Evolutionary conservation across 495 filamentous ascomycete genomes (phyloP).

Genomic region (Amphirosellinia nigrospora): DNA sequence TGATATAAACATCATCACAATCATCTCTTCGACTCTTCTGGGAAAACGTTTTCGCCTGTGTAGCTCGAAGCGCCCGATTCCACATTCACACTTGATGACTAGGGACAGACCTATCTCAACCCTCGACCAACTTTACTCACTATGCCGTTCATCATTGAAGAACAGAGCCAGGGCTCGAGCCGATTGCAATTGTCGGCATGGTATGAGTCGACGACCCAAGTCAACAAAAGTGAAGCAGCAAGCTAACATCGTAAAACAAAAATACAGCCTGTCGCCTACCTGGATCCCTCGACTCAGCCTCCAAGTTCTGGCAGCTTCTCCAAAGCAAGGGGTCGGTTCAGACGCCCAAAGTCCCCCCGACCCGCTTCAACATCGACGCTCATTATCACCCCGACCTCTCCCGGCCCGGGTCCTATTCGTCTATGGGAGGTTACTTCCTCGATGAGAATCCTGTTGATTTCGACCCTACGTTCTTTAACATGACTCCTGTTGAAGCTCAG

Average conservation of each 20-base stretch:
- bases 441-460: constrained; percentile 43
- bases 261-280: constrained; percentile 42
- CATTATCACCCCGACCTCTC: constrained; percentile 48
- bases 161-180: constrained; percentile 40
- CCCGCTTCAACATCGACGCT: constrained; percentile 53
- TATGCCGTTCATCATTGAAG: too few species aligned
- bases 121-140: too few species aligned
- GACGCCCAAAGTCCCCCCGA: constrained; percentile 40
- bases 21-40: too few species aligned
- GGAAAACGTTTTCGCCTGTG: too few species aligned
- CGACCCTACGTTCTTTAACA: constrained; percentile 55
- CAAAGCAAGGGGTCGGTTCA: constrained; percentile 40
- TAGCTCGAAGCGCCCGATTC: too few species aligned
- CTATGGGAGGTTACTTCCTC: constrained; percentile 45
- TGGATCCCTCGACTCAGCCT: constrained; percentile 48
- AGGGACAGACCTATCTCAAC: too few species aligned
- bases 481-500: constrained; percentile 52
- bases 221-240: too few species aligned
- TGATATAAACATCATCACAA: too few species aligned
- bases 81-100: too few species aligned
- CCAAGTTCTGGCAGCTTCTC: constrained; percentile 41
- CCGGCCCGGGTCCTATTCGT: constrained; percentile 36
- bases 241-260: too few species aligned
- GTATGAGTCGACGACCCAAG: constrained; percentile 40
- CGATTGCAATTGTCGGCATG: constrained; percentile 56